These are phyloP conservation scores for Apiotrichum porosum DNA, from an alignment of 1,284 basidiomycete species.

Conservation along the genomic window DNA sequence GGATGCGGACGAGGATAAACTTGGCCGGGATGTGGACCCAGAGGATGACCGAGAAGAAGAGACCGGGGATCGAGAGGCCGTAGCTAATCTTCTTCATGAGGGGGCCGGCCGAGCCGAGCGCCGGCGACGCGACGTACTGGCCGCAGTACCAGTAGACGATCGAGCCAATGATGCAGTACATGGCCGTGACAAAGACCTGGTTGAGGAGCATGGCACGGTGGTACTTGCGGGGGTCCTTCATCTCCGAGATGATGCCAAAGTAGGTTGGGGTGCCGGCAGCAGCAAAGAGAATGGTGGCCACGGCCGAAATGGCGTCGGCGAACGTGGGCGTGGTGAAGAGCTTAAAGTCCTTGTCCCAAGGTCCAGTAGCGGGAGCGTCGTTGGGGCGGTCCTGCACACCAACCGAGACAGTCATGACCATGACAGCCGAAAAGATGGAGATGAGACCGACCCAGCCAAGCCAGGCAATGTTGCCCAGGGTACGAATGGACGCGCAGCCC, in stretches of 20 bases:
- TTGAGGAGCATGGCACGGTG: slow-evolving; percentile 29
- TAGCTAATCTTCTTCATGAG: slow-evolving; percentile 47
- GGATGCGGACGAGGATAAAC: slow-evolving; percentile 31
- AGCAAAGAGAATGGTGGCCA: slow-evolving; percentile 41
- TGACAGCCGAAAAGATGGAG: slow-evolving; percentile 35
- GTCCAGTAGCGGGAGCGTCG: slow-evolving; percentile 16
- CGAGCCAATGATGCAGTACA: slow-evolving; percentile 34
- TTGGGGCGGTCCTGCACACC: slow-evolving; percentile 42
- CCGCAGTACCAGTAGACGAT: slow-evolving; percentile 33
- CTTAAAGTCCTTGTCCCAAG: slow-evolving; percentile 32
- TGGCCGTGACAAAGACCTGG: slow-evolving; percentile 35
- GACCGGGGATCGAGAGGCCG: slow-evolving; percentile 45
- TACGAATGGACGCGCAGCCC: slow-evolving; percentile 36
- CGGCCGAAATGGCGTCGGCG: slow-evolving; percentile 40
- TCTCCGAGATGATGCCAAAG: slow-evolving; percentile 28
- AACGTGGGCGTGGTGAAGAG: slow-evolving; percentile 29
- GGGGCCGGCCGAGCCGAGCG: slow-evolving; percentile 42
- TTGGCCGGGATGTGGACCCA: slow-evolving; percentile 31
- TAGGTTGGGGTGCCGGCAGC: slow-evolving; percentile 29
- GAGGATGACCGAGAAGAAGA: slow-evolving; percentile 18
- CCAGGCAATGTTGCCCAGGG: slow-evolving; percentile 43
- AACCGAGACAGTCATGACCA: slow-evolving; percentile 45
- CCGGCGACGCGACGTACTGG: slow-evolving; percentile 42
- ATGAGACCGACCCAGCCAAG: slow-evolving; percentile 42
- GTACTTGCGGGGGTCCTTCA: slow-evolving; percentile 31